Evolutionary conservation across 441 rosid species (phyloP), one percentile per base, ranked within the genome.

Genomic region (Croton laevigatus): DNA sequence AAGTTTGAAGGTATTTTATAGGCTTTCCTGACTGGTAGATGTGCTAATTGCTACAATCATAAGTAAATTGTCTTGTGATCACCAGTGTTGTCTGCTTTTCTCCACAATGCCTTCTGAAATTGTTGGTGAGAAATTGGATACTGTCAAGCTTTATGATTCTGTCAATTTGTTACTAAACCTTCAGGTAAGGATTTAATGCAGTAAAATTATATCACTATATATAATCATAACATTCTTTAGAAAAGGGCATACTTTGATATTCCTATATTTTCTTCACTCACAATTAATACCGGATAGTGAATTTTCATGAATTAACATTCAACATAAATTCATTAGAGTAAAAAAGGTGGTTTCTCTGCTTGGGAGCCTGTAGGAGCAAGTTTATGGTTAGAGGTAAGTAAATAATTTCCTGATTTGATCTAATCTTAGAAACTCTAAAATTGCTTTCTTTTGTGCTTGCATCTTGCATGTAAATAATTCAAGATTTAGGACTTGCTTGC

Each of bases 61-160:
- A 17, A 19, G 9, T 34, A 17, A 48, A 58, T 22, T 65, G 17
- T 57, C 0, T 4, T 49, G 3, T 13, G 5, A 6, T 51, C 54
- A 62, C 13, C 73, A 84, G 86, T 82, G 88, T 61, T 71, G 81
- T 61, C 71, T 82, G 1, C 59, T 68, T 34, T 67, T 82, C 32
- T 72, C 84, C 40, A 75, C 66, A 75, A 71, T 85, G 83, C 81
- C 81, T n/a, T 72, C 74, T 0, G 83, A 85, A 72, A 78, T 82
- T 57, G 82, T 85, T 32, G 86, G 85, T 12, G 74, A 75, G 59
- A 76, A 74, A 57, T 58, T 81, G 69, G 82, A 82, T 53, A 16
- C 72, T 40, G 69, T 75, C 48, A 70, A 72, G 60, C 34, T 82
- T 7, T 77, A 71, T 51, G 86, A 82, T 70, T 68, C 86, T 27